phyloP scores from a whole-genome alignment of 805 yeast genomes.

The Sungouiozyma ichnusensis region DNA sequence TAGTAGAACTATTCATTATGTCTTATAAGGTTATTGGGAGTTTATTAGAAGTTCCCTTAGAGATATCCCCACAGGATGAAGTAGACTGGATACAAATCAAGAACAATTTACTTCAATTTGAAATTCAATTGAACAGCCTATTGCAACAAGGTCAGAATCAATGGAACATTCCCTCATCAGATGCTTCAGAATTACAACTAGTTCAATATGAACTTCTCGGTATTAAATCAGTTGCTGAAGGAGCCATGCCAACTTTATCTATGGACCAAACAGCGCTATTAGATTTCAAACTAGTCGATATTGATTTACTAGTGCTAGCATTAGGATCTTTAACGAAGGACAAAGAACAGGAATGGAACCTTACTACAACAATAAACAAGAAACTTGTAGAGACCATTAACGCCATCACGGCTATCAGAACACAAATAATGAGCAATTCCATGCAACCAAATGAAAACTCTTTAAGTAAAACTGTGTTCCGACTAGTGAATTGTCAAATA shows the following conservation, averaged over 20 bases:
- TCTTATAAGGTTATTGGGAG: conserved; percentile 14
- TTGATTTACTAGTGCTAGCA: conserved; percentile 14
- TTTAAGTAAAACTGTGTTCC: conserved; percentile 19
- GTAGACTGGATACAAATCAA: background rate
- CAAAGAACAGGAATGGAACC: conserved; percentile 12
- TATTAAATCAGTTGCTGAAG: background rate
- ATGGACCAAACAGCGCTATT: background rate
- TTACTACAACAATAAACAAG: conserved; percentile 12
- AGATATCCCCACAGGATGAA: conserved; percentile 1
- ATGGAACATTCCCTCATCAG: background rate
- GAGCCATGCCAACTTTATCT: background rate
- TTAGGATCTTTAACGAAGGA: conserved; percentile 7
- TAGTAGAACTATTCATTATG: conserved; percentile 15
- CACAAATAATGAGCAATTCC: conserved; percentile 6
- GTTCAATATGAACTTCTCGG: background rate
- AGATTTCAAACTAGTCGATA: conserved; percentile 10
- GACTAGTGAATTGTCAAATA: conserved; percentile 17
- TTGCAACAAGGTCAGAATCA: background rate
- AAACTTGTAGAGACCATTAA: conserved; percentile 10
- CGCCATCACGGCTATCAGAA: conserved; percentile 8
- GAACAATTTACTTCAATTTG: background rate
- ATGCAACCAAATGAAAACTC: conserved; percentile 9
- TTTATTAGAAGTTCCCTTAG: conserved; percentile 15
- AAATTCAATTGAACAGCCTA: background rate
- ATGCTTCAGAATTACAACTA: background rate